Evolutionary conservation across 169 alveolate species (phyloP), one percentile per base, ranked within the genome.

Genomic region (Cryptosporidium parvum): DNA sequence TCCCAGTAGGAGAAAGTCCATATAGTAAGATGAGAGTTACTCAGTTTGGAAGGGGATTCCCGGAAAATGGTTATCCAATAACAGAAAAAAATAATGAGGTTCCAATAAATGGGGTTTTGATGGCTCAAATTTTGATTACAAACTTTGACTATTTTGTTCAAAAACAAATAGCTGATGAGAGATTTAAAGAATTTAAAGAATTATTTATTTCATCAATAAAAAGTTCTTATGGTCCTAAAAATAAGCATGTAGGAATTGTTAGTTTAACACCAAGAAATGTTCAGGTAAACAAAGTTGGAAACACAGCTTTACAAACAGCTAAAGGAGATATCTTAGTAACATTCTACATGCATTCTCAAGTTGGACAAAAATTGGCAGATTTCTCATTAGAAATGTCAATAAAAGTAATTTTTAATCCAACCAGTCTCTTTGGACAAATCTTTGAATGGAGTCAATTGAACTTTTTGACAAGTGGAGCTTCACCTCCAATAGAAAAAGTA

Each of bases 381-480:
- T 80, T 62, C 26, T 37, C 89, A 16, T 31, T 61, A 0, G 89
- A 80, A 39, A 21, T 80, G 3, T 62, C 89, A 0, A 31, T 51
- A 29, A 59, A 80, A n/a, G 68, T 80, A 2, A 67, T 80, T 33
- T 80, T 80, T 53, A 80, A 80, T 33, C 65, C 75, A 23, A 58
- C 62, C 0, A 80, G 89, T 80, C 44, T 80, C 18, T 80, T 80
- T 33, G 75, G 75, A 10, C 73, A 80, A 18, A 80, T 80, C 35
- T 80, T 80, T 31, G 73, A 59, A 18, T 80, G 89, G 89, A 80
- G 48, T 14, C 73, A 62, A 65, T 39, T 80, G 29, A 80, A 80
- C 68, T 62, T 65, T 35, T 29, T 80, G 44, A 62, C 65, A 21
- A 62, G 26, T n/a, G 80, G 62, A 5, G 16, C 56, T 0, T 80